These are phyloP conservation scores for Aspergillus jensenii DNA, from an alignment of 2,329 filamentous ascomycete species.

Conservation along the genomic window DNA sequence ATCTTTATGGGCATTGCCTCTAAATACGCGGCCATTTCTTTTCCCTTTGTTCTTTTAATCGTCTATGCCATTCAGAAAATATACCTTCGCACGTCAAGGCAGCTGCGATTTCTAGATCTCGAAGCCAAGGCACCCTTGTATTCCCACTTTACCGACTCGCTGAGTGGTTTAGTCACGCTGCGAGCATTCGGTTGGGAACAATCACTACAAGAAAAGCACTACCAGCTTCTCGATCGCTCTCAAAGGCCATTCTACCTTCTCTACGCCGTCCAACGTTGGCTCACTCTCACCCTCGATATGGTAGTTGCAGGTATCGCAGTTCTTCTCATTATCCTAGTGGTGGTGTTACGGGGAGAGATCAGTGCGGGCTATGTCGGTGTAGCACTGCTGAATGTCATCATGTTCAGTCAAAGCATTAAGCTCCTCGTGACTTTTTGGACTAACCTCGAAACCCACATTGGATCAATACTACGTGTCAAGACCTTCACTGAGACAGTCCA, in stretches of 20 bases:
- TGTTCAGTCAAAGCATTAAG: conserved; percentile 54
- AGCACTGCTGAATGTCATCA: conserved; percentile 54
- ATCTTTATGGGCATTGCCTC: conserved; percentile 50
- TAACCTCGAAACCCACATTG: conserved; percentile 58
- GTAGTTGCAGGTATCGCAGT: conserved; percentile 52
- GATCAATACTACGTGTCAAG: conserved; percentile 56
- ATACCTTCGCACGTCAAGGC: conserved; percentile 61
- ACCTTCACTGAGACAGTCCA: conserved; percentile 49
- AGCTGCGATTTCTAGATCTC: conserved; percentile 61
- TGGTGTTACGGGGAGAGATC: conserved; percentile 43
- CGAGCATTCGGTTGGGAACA: conserved; percentile 58
- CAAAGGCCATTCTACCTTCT: conserved; percentile 60
- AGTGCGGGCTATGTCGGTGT: conserved; percentile 53
- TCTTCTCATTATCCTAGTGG: conserved; percentile 51
- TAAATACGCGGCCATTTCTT: conserved; percentile 50
- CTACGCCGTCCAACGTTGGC: conserved; percentile 59
- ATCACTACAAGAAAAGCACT: conserved; percentile 46
- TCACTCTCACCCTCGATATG: conserved; percentile 52
- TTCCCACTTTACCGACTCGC: conserved; percentile 57
- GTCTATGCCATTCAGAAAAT: conserved; percentile 56
- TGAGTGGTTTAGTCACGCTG: conserved; percentile 57
- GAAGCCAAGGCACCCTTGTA: conserved; percentile 62
- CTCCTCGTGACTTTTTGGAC: conserved; percentile 57
- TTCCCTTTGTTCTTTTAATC: conserved; percentile 49
- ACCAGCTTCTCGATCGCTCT: conserved; percentile 52